Conservation (phyloP, 345 rosid genomes). For the Citrus reticulata region DNA sequence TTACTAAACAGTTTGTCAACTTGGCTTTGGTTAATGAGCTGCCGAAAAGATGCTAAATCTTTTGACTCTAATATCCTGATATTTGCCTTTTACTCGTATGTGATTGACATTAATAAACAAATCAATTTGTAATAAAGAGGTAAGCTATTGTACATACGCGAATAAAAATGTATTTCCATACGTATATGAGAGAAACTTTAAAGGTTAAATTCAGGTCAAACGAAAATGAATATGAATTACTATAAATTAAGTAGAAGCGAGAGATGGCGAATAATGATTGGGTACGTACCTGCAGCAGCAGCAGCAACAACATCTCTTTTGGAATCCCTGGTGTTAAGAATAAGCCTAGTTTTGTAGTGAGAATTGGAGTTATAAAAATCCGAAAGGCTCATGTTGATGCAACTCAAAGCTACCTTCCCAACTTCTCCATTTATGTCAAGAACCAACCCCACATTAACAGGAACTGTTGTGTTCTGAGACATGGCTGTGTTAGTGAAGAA, state of each 20-base stretch:
- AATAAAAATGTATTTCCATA: not conserved
- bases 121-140: no score
- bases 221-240: not conserved
- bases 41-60: no score
- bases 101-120: no score
- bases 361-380: constrained; percentile 44
- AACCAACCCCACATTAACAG: constrained; percentile 48
- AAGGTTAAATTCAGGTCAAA: no score
- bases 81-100: no score
- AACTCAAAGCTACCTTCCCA: constrained; percentile 29
- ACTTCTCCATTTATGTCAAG: constrained; percentile 27
- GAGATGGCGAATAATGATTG: no score
- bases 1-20: no score
- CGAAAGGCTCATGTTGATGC: constrained; percentile 47
- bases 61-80: no score
- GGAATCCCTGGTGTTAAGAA: constrained; percentile 36
- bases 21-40: no score
- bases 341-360: constrained; percentile 45
- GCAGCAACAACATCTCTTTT: constrained; percentile 40
- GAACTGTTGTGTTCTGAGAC: not conserved
- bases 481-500: no score
- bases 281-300: constrained; percentile 50
- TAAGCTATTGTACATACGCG: not conserved
- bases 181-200: not conserved
- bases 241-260: not conserved